Evolutionary conservation across 495 filamentous ascomycete genomes (phyloP), one percentile per base, ranked within the genome.

Genomic region (Pyrenopolyporus hunteri): DNA sequence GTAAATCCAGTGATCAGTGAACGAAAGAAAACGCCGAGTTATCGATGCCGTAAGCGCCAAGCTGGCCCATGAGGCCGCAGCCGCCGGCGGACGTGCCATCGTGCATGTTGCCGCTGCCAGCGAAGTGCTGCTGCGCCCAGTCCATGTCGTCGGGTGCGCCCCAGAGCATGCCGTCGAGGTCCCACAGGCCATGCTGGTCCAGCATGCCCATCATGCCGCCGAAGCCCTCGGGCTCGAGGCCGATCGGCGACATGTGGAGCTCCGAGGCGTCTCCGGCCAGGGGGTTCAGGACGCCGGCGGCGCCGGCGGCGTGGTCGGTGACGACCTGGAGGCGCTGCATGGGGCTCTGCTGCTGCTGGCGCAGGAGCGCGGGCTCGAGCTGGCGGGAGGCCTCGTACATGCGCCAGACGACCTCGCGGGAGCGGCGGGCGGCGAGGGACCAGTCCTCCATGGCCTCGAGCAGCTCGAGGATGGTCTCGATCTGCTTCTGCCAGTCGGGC

Each of bases 361-460:
- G 14, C 46, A 65, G 76, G 63, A 61, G 69, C 54, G 66, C 75
- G 51, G 65, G 66, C 57, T 75, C 75, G 44, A 65, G 70, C 68
- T 73, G 66, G 25, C 74, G 43, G 66, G 76, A 67, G 36, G 89
- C 87, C 64, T 89, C 86, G 66, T 86, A 87, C 69, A 92, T 87
- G 55, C 84, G 80, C 59, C 80, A 80, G 31, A 92, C 80, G 10
- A 89, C 85, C 69, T 90, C 87, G 28, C 85, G 75, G 23, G 83
- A 87, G 22, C 87, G 81, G 63, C 85, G 84, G 0, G 89, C 89
- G 0, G 88, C 87, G 22, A 89, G 82, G 11, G 86, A 88, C 80
- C 83, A 91, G 49, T 84, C 81, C 57, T 85, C 79, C 80, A 90
- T 85, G 2, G 82, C 84, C 46, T 87, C 86, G 31, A 92, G 82